A percentile compares a stretch with the other conserved stretches of the same genome.
Conservation (phyloP, 2,329 filamentous ascomycete genomes). For the Calycina marina region DNA sequence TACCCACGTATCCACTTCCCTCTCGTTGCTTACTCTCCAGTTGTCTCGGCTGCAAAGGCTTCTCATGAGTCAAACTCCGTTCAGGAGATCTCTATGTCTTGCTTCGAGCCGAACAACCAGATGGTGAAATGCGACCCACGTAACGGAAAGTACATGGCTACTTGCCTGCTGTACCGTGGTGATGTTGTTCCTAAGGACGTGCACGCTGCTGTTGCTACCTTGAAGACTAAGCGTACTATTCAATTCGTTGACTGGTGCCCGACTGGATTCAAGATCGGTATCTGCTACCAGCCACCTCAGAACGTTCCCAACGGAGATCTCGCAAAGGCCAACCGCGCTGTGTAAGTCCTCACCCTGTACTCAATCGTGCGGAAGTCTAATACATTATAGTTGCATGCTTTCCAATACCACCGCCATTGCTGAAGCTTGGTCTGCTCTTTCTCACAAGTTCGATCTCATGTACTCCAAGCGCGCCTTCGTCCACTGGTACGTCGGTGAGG, state of each 20-base stretch:
- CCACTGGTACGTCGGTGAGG: slow-evolving; percentile 99
- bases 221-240: slow-evolving; percentile 99
- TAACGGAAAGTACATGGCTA: slow-evolving; percentile 99
- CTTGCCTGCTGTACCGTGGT: slow-evolving; percentile 93
- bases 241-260: slow-evolving; percentile 99
- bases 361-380: slow-evolving; percentile 8
- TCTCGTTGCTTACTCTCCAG: slow-evolving; percentile 87
- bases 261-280: slow-evolving; percentile 99
- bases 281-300: slow-evolving; percentile 97
- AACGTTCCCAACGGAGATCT: slow-evolving; percentile 93
- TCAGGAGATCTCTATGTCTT: slow-evolving; percentile 95
- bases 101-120: slow-evolving; percentile 99
- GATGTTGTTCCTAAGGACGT: slow-evolving; percentile 96
- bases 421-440: slow-evolving; percentile 93
- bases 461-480: slow-evolving; percentile 99
- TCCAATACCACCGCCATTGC: slow-evolving; percentile 98
- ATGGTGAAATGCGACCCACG: slow-evolving; percentile 99
- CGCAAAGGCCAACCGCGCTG: slow-evolving; percentile 94
- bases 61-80: slow-evolving; percentile 97
- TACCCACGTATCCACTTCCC: slow-evolving; percentile 99
- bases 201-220: slow-evolving; percentile 78
- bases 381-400: slow-evolving; percentile 70
- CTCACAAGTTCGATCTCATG: slow-evolving; percentile 99
- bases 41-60: slow-evolving; percentile 89
- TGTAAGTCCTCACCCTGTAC: slow-evolving; percentile 45